Percentiles rank a stretch among this genome's conserved stretches.
These are phyloP conservation scores for Cruciata laevipes DNA, from an alignment of 257 asterid species.

Conservation along the genomic window DNA sequence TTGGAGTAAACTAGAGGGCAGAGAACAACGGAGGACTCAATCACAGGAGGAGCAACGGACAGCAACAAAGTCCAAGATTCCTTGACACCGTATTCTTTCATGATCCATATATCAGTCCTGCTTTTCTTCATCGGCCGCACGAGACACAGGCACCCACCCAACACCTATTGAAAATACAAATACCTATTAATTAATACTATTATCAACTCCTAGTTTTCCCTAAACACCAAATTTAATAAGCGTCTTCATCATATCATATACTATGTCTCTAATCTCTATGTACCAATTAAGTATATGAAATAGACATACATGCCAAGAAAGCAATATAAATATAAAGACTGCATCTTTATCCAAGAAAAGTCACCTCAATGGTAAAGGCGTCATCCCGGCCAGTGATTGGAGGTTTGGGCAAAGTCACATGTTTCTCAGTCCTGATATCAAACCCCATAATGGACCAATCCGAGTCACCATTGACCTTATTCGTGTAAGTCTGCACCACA, in stretches of 20 bases:
- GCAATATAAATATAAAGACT: not conserved
- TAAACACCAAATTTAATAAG: no score
- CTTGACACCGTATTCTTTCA: constrained; percentile 50
- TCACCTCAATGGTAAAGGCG: constrained; percentile 28
- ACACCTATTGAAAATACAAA: not conserved
- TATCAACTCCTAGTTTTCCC: no score
- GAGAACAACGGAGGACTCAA: constrained; percentile 12
- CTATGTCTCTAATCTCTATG: no score
- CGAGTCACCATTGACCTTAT: not conserved
- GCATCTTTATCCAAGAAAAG: not conserved
- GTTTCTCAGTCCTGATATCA: constrained; percentile 39
- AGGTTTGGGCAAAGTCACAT: constrained; percentile 23
- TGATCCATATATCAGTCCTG: constrained; percentile 48
- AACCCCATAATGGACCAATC: constrained; percentile 35
- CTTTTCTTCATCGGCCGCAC: constrained; percentile 14
- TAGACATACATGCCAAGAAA: no score
- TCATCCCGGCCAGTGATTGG: constrained; percentile 10
- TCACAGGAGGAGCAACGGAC: constrained; percentile 30
- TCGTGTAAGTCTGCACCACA: no score
- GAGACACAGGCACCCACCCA: constrained; percentile 37
- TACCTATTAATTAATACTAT: not conserved
- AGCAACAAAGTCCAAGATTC: constrained; percentile 59
- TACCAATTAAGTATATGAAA: no score
- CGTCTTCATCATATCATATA: not conserved
- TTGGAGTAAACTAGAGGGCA: constrained; percentile 33